A percentile compares a stretch with the other conserved stretches of the same genome.
Conservation (phyloP, 202 grass and related monocot genomes). For the Zoysia matrella region DNA sequence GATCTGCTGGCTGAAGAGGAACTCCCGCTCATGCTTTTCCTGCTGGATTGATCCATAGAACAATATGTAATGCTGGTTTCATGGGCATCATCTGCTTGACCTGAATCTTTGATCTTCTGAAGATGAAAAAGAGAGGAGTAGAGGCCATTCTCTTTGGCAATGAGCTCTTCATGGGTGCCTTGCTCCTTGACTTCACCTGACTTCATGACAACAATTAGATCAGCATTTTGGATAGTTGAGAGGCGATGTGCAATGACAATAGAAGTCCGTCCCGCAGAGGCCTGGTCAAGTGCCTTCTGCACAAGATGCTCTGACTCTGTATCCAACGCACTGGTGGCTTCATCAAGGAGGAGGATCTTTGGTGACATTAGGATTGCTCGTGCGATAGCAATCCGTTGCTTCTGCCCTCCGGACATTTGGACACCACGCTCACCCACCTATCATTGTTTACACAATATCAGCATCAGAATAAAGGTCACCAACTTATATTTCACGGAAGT, state of each 20-base stretch:
- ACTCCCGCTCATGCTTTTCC: conserved; percentile 69
- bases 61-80: conserved; percentile 27
- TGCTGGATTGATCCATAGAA: conserved; percentile 39
- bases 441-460: too few species aligned
- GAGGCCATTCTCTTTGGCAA: conserved; percentile 58
- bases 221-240: too few species aligned
- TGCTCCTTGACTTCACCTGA: conserved; percentile 76
- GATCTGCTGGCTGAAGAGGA: conserved; percentile 59
- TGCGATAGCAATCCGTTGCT: too few species aligned
- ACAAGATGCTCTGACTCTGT: conserved; percentile 80
- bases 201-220: conserved; percentile 76
- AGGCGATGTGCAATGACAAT: too few species aligned
- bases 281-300: conserved; percentile 81
- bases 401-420: too few species aligned
- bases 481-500: too few species aligned
- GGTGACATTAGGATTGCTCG: too few species aligned
- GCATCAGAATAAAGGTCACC: too few species aligned
- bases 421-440: too few species aligned
- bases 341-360: too few species aligned
- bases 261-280: conserved; percentile 47
- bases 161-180: conserved; percentile 87
- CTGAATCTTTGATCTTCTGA: conserved; percentile 48
- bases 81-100: conserved; percentile 19
- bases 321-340: conserved; percentile 73
- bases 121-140: conserved; percentile 77